Percentiles rank a stretch among this genome's conserved stretches.
Conservation (phyloP, 1,284 basidiomycete genomes). For the Heterobasidion parviporum region DNA sequence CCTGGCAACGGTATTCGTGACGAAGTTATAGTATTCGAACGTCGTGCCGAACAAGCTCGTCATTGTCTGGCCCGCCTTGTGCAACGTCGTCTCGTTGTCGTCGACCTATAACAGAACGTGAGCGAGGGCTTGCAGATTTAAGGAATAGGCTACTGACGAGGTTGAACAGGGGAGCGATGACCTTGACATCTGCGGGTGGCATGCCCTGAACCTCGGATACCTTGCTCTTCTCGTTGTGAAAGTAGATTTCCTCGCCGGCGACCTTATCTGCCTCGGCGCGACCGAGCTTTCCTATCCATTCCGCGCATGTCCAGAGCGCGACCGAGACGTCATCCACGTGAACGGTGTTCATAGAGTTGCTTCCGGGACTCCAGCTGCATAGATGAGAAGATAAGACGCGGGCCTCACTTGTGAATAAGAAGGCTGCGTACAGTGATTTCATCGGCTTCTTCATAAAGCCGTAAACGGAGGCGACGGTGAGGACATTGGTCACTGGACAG, state of each 20-base stretch:
- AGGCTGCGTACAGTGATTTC: conserved; percentile 62
- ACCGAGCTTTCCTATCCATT: conserved; percentile 63
- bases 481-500: conserved; percentile 45
- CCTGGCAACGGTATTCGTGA: conserved; percentile 65
- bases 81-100: conserved; percentile 70
- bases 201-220: conserved; percentile 53
- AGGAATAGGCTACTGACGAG: conserved; percentile 36
- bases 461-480: conserved; percentile 79
- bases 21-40: conserved; percentile 76
- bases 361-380: conserved; percentile 66
- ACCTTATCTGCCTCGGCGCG: conserved; percentile 51
- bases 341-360: conserved; percentile 73
- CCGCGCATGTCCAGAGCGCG: conserved; percentile 65
- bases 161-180: conserved; percentile 76
- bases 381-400: conserved; percentile 11
- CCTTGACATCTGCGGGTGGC: conserved; percentile 45
- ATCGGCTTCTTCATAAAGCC: conserved; percentile 79
- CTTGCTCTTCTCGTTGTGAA: conserved; percentile 67
- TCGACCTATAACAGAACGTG: conserved; percentile 47
- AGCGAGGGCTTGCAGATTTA: not conserved
- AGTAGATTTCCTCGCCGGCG: conserved; percentile 63
- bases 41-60: conserved; percentile 76
- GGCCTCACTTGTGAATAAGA: not conserved
- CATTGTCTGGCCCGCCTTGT: conserved; percentile 66
- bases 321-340: conserved; percentile 76